phyloP scores from a whole-genome alignment of 495 filamentous ascomycete species.

The Penicillium manginii region DNA sequence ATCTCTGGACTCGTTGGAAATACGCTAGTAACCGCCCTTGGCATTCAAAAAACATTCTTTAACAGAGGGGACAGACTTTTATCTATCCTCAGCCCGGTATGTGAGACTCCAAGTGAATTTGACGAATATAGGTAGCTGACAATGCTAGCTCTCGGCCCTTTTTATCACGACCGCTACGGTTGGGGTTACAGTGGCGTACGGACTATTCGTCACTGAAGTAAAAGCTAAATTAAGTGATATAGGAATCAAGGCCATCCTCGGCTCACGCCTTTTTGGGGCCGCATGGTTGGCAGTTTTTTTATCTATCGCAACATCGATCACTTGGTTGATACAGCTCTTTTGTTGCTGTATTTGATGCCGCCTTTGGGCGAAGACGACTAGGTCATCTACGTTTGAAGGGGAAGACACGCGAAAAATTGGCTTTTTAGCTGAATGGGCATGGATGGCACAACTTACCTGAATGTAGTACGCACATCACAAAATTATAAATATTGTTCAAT shows the following conservation, averaged over 20 bases:
- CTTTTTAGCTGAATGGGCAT: too few species aligned
- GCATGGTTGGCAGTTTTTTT: conserved; percentile 12
- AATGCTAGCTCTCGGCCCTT: not conserved
- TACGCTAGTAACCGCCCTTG: not conserved
- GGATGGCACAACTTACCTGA: too few species aligned
- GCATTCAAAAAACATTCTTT: not conserved
- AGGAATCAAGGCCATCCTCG: conserved; percentile 3
- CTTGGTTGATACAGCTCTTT: conserved; percentile 5
- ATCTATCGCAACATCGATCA: conserved; percentile 1
- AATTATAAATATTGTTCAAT: too few species aligned
- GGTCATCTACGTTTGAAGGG: too few species aligned
- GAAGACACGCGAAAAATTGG: too few species aligned
- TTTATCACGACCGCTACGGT: conserved; percentile 1
- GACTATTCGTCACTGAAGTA: not conserved
- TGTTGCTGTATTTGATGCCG: conserved; percentile 11
- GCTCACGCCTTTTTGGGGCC: not conserved
- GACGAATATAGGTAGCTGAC: not conserved
- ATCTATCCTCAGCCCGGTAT: not conserved
- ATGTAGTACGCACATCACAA: too few species aligned
- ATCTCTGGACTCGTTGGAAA: conserved; percentile 2
- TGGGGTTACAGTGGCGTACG: conserved; percentile 1
- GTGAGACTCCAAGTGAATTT: not conserved
- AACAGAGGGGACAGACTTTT: not conserved
- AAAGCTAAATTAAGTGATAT: conserved; percentile 2
- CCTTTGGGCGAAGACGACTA: too few species aligned